A percentile compares a stretch with the other conserved stretches of the same genome.
phyloP scores from a whole-genome alignment of 164 flowering plant species.

The Cinnamomum micranthum region DNA sequence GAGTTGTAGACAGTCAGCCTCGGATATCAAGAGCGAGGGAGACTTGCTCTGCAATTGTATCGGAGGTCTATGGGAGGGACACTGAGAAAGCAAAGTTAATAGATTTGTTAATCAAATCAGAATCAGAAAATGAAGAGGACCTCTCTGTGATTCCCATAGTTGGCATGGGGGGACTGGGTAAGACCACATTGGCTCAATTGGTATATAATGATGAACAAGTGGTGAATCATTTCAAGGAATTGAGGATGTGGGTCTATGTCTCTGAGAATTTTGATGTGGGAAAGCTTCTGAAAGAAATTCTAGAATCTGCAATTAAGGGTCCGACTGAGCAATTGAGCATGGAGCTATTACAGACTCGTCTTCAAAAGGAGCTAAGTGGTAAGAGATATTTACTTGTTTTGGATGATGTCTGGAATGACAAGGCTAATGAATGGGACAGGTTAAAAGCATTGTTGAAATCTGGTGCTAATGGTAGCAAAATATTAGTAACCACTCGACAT shows the following conservation, averaged over 20 bases:
- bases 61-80: conserved; percentile 12
- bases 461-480: too few relatives aligned
- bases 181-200: conserved; percentile 9
- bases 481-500: too few relatives aligned
- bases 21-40: not conserved
- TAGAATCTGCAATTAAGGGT: too few relatives aligned
- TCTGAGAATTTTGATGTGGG: not conserved
- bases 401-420: too few relatives aligned
- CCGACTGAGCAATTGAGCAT: too few relatives aligned
- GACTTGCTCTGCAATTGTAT: not conserved
- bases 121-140: not conserved
- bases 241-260: conserved; percentile 8
- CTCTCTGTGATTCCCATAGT: not conserved
- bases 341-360: too few relatives aligned
- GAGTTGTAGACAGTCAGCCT: not conserved
- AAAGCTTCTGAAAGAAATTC: too few relatives aligned
- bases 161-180: conserved; percentile 13
- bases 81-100: conserved; percentile 3
- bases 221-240: not conserved
- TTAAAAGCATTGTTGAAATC: too few relatives aligned
- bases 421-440: too few relatives aligned
- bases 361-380: too few relatives aligned
- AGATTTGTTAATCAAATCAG: not conserved
- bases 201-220: conserved; percentile 5
- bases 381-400: too few relatives aligned